Evolutionary conservation across 148 eudicot species (phyloP).

Genomic region (Talinum fruticosum): DNA sequence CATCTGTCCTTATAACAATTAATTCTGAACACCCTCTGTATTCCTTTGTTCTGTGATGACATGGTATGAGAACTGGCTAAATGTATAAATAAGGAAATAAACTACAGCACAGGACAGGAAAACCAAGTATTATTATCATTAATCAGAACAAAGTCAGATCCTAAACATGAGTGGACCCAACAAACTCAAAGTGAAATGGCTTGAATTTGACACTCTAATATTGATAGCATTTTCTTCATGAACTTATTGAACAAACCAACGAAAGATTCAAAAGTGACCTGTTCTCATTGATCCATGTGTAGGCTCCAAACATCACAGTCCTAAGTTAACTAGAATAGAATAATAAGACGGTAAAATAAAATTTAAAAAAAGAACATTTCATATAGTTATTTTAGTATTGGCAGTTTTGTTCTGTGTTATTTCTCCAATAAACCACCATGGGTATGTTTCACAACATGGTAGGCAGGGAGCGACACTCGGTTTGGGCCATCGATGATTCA

Average conservation of each 20-base stretch:
- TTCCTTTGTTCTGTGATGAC: background rate
- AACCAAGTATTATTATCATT: background rate
- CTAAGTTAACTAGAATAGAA: background rate
- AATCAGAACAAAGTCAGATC: background rate
- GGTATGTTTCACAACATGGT: no score
- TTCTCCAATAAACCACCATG: no score
- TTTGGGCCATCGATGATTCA: no score
- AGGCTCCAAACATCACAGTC: background rate
- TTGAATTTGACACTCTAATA: background rate
- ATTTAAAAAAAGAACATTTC: no score
- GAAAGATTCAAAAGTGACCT: background rate
- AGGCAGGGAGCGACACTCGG: no score
- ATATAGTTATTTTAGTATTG: no score
- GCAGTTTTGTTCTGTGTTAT: no score
- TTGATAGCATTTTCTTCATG: background rate
- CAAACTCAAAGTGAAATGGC: background rate
- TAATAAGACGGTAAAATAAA: no score
- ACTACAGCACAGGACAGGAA: background rate
- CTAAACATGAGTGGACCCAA: background rate
- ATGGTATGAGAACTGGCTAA: background rate
- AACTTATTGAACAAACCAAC: background rate
- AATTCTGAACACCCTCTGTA: background rate
- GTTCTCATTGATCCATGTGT: background rate
- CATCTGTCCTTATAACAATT: background rate
- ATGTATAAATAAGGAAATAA: background rate